Conservation (phyloP, 2,329 filamentous ascomycete genomes). For the Seiridium unicorne region DNA sequence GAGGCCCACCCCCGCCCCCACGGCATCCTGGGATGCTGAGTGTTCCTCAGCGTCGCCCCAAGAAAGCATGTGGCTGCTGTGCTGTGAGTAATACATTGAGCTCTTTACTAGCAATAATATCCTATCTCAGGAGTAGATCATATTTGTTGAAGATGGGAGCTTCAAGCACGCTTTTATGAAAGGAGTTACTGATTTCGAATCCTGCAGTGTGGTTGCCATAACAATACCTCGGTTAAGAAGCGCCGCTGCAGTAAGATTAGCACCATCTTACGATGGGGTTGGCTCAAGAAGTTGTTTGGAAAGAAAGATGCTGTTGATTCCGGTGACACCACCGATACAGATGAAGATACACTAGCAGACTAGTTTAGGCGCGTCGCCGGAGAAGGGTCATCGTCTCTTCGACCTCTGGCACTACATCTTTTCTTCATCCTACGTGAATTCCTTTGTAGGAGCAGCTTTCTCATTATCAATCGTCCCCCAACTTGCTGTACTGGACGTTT, state of each 20-base stretch:
- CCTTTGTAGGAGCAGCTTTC: not conserved
- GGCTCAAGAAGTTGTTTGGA: not conserved
- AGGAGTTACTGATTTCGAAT: not conserved
- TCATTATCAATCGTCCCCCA: too few species aligned
- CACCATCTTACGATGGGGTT: not conserved
- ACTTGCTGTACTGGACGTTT: too few species aligned
- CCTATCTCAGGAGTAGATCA: too few species aligned
- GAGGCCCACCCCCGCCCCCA: not conserved
- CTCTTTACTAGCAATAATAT: too few species aligned
- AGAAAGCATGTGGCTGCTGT: too few species aligned
- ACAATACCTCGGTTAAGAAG: not conserved
- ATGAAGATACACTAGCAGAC: not conserved
- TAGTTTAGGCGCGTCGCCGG: not conserved
- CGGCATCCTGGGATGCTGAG: too few species aligned
- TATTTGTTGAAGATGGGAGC: too few species aligned
- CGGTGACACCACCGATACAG: not conserved
- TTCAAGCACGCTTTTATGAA: too few species aligned
- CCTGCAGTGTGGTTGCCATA: not conserved
- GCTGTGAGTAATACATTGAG: too few species aligned
- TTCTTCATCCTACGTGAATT: not conserved
- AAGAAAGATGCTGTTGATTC: not conserved
- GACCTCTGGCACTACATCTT: not conserved
- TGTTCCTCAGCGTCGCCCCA: too few species aligned
- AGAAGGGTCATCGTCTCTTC: not conserved
- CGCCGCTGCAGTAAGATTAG: not conserved